These are phyloP conservation scores for Colletotrichum agaves DNA, from an alignment of 2,329 filamentous ascomycete genomes.

Conservation along the genomic window DNA sequence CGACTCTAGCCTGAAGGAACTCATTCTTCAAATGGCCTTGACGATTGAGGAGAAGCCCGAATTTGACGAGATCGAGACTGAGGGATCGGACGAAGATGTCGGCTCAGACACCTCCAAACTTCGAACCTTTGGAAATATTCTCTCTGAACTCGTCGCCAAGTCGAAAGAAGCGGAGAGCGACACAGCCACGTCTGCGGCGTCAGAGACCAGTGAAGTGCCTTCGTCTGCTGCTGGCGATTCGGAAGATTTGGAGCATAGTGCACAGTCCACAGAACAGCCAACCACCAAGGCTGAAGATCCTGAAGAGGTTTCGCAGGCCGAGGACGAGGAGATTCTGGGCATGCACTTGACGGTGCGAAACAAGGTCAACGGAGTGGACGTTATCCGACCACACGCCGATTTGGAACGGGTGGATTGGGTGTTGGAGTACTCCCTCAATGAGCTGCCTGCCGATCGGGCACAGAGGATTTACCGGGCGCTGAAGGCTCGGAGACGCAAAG, in stretches of 20 bases:
- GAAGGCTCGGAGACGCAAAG: conserved; percentile 64
- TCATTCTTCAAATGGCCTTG: conserved; percentile 63
- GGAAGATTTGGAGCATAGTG: too few relatives aligned
- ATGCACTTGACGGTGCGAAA: conserved; percentile 80
- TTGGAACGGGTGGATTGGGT: conserved; percentile 67
- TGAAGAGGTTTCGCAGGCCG: background rate
- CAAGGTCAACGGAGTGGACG: conserved; percentile 73
- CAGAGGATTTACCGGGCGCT: conserved; percentile 65
- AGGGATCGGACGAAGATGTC: conserved; percentile 42
- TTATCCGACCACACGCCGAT: conserved; percentile 66
- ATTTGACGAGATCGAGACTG: conserved; percentile 34
- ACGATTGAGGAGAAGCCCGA: conserved; percentile 52
- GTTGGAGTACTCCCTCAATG: conserved; percentile 81
- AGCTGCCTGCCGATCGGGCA: conserved; percentile 62
- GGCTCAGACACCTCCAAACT: conserved; percentile 51
- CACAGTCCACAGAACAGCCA: conserved; percentile 11
- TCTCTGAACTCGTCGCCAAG: conserved; percentile 58
- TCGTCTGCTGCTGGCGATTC: too few relatives aligned
- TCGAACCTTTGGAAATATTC: conserved; percentile 61
- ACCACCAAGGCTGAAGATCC: too few relatives aligned
- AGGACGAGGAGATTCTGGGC: conserved; percentile 63
- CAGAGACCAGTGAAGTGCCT: background rate
- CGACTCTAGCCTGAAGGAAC: conserved; percentile 52
- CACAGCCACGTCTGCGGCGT: background rate
- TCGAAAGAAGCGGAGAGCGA: conserved; percentile 11